phyloP scores from a whole-genome alignment of 257 asterid species.

The Solanum sejunctum region DNA sequence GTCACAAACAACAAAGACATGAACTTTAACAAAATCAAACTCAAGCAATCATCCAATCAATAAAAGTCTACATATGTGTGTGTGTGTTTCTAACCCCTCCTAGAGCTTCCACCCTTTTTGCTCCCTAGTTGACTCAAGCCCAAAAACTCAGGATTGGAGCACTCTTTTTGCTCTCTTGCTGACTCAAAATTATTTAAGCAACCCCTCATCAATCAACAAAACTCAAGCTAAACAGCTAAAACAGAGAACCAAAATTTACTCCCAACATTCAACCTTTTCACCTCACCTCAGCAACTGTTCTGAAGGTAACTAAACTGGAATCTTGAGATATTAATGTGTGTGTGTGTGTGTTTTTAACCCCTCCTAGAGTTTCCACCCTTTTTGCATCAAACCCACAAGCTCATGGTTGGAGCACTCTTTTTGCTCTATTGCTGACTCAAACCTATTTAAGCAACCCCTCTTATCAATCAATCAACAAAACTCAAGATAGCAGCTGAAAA shows the following conservation, averaged over 20 bases:
- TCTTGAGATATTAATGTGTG: not conserved
- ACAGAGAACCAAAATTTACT: not conserved
- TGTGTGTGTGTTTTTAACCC: not conserved
- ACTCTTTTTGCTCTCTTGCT: not conserved
- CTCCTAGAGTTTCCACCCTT: not conserved
- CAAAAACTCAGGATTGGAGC: not conserved
- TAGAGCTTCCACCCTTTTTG: not conserved
- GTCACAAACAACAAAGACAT: not conserved
- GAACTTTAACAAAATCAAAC: not conserved
- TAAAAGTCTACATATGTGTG: not conserved
- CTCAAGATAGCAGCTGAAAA: not conserved
- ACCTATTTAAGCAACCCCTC: not conserved
- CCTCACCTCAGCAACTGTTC: not conserved
- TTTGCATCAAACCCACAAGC: not conserved
- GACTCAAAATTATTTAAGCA: not conserved
- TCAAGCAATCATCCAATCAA: not conserved
- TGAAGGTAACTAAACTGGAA: slow-evolving; percentile 4
- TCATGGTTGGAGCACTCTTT: not conserved
- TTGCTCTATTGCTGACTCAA: not conserved
- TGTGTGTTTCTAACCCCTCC: not conserved
- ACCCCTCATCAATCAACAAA: not conserved
- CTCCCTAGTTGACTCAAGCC: not conserved
- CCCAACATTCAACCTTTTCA: not conserved
- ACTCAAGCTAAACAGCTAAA: not conserved
- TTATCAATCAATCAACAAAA: not conserved